A percentile compares a stretch with the other conserved stretches of the same genome.
These are phyloP conservation scores for Nicotiana tabacum DNA, from an alignment of 257 asterid genomes.

Conservation along the genomic window DNA sequence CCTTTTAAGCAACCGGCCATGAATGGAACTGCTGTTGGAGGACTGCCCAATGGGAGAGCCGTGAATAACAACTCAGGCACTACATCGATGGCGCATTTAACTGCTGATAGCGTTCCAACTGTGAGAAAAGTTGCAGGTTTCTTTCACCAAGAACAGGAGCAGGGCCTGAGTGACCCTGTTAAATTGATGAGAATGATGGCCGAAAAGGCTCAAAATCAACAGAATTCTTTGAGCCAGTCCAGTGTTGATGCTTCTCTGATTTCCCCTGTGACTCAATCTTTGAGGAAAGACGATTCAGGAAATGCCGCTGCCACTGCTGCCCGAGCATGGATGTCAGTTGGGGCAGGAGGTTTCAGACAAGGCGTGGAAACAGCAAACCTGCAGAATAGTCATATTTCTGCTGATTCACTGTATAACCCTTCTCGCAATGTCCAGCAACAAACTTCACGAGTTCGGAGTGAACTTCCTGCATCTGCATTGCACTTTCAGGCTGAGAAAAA, in stretches of 20 bases:
- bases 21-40: constrained; percentile 37
- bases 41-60: constrained; percentile 41
- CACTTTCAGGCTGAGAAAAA: constrained; percentile 40
- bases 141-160: constrained; percentile 46
- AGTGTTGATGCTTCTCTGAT: constrained; percentile 24
- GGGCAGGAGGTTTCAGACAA: constrained; percentile 69
- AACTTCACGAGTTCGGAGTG: constrained; percentile 44
- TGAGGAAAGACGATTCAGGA: constrained; percentile 39
- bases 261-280: constrained; percentile 23
- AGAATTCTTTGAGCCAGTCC: constrained; percentile 32
- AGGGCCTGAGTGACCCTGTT: constrained; percentile 65
- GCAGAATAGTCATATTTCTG: constrained; percentile 43
- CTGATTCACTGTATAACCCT: constrained; percentile 50
- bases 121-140: constrained; percentile 26
- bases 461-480: constrained; percentile 39
- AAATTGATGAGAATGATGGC: constrained; percentile 63
- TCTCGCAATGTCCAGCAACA: constrained; percentile 51
- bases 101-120: constrained; percentile 17
- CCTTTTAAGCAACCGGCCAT: constrained; percentile 45
- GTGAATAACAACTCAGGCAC: constrained; percentile 25
- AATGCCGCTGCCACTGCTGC: constrained; percentile 81
- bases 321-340: constrained; percentile 90
- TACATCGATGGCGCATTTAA: constrained; percentile 18
- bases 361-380: constrained; percentile 29
- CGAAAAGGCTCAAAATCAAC: constrained; percentile 59